Percentiles rank a stretch among this genome's conserved stretches.
These are phyloP conservation scores for Talaromyces sp. DNA, from an alignment of 2,329 filamentous ascomycete species.

Conservation along the genomic window DNA sequence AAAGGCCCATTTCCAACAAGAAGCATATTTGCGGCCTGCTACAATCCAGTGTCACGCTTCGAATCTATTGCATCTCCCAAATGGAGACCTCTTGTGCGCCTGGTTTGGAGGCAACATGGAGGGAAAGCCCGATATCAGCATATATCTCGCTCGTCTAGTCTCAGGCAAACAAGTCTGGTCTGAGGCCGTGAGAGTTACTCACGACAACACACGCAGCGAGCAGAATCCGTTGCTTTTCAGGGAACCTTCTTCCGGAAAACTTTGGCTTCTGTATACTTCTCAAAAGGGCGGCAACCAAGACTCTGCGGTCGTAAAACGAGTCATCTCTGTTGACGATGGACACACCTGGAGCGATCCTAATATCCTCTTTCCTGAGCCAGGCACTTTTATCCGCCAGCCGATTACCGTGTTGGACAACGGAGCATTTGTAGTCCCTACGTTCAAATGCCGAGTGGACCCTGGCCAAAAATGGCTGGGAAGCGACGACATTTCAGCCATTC, in stretches of 20 bases:
- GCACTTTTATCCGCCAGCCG: conserved; percentile 40
- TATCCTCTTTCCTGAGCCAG: conserved; percentile 29
- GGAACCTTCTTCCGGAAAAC: conserved; percentile 23
- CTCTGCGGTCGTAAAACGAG: conserved; percentile 32
- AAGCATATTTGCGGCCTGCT: conserved; percentile 28
- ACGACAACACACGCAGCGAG: conserved; percentile 36
- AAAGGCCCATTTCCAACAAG: conserved; percentile 5
- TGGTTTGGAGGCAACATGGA: conserved; percentile 45
- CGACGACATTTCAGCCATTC: conserved; percentile 38
- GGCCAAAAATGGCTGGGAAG: conserved; percentile 42
- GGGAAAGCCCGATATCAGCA: conserved; percentile 40
- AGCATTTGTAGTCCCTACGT: conserved; percentile 39
- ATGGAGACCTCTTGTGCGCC: conserved; percentile 37
- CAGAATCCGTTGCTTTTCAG: conserved; percentile 42
- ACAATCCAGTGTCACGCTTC: conserved; percentile 43
- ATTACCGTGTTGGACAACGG: conserved; percentile 31
- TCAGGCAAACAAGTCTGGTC: conserved; percentile 27
- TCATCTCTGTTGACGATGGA: conserved; percentile 31
- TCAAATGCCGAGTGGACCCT: conserved; percentile 36
- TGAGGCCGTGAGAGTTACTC: conserved; percentile 30
- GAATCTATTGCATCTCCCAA: conserved; percentile 36
- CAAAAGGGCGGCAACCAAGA: conserved; percentile 43
- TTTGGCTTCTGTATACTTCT: conserved; percentile 43
- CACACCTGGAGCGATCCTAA: conserved; percentile 28
- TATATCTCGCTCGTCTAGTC: conserved; percentile 35